phyloP scores from a whole-genome alignment of 768 basidiomycete genomes.

The Trametes cingulata region DNA sequence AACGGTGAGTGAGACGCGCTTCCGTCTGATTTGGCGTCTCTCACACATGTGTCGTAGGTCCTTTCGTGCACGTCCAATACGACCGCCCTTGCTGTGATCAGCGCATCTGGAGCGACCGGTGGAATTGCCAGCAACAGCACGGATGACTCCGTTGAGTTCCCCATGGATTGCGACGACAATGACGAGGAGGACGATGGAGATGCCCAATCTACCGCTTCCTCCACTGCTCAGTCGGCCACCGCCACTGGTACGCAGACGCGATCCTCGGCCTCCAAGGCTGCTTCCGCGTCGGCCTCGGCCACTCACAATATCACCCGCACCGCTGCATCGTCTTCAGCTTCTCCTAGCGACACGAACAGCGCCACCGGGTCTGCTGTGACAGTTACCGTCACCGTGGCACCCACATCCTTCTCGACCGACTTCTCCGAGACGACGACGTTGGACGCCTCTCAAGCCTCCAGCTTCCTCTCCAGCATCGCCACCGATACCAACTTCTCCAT shows the following conservation, averaged over 20 bases:
- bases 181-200: conserved; percentile 7
- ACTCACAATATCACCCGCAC: background rate
- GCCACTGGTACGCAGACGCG: background rate
- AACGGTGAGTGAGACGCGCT: conserved; percentile 39
- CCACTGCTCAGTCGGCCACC: background rate
- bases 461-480: conserved; percentile 41
- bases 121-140: conserved; percentile 37
- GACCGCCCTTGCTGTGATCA: conserved; percentile 48
- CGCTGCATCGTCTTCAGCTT: conserved; percentile 11
- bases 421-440: conserved; percentile 43
- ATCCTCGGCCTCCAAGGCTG: conserved; percentile 23
- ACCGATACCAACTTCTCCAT: conserved; percentile 20
- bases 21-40: background rate
- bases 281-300: conserved; percentile 15
- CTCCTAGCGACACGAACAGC: conserved; percentile 24
- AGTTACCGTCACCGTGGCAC: conserved; percentile 22
- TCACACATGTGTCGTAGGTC: conserved; percentile 31
- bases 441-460: conserved; percentile 43
- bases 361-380: conserved; percentile 30
- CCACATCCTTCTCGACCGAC: conserved; percentile 21
- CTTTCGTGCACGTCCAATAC: conserved; percentile 54
- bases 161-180: conserved; percentile 13
- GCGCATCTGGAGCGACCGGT: conserved; percentile 47
- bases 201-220: background rate
- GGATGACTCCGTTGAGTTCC: conserved; percentile 24